Evolutionary conservation across 768 basidiomycete species (phyloP).

Genomic region (Ephemerocybe angulata): DNA sequence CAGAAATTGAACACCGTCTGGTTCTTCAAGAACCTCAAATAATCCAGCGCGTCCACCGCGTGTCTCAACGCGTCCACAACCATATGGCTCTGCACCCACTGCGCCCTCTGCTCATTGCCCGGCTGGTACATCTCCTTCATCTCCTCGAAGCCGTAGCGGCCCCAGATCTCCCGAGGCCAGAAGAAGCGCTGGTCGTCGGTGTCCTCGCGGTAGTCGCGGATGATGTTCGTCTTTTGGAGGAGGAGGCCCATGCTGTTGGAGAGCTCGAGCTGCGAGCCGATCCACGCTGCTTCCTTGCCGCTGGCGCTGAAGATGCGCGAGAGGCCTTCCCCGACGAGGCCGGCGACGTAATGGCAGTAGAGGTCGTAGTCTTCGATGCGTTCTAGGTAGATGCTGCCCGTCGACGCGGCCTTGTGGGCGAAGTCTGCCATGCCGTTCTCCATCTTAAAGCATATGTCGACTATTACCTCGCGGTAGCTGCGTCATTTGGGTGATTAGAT

Average conservation of each 20-base stretch:
- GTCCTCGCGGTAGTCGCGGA: slow-evolving; percentile 93
- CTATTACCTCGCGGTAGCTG: slow-evolving; percentile 76
- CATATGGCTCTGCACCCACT: slow-evolving; percentile 87
- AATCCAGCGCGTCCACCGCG: slow-evolving; percentile 82
- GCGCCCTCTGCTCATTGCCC: slow-evolving; percentile 58
- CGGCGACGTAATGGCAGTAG: slow-evolving; percentile 98
- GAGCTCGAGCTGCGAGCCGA: slow-evolving; percentile 79
- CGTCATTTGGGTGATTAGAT: slow-evolving; percentile 3
- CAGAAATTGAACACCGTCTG: slow-evolving; percentile 96
- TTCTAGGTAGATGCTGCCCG: slow-evolving; percentile 65
- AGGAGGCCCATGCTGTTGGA: slow-evolving; percentile 94
- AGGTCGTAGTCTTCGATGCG: slow-evolving; percentile 88
- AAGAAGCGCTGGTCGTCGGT: slow-evolving; percentile 79
- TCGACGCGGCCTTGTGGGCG: slow-evolving; percentile 74
- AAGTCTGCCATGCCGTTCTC: slow-evolving; percentile 94
- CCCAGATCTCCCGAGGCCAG: slow-evolving; percentile 96
- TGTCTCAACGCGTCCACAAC: slow-evolving; percentile 84
- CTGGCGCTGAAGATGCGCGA: slow-evolving; percentile 86
- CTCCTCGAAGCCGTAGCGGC: slow-evolving; percentile 66
- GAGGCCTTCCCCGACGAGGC: slow-evolving; percentile 94
- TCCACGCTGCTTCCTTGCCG: slow-evolving; percentile 70
- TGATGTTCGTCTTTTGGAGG: slow-evolving; percentile 97
- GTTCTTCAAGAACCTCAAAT: slow-evolving; percentile 79
- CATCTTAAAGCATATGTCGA: slow-evolving; percentile 86
- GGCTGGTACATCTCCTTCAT: slow-evolving; percentile 64